These are phyloP conservation scores for Coemansia sp. DNA, from an alignment of 192 early-diverging fungal species.

Conservation along the genomic window DNA sequence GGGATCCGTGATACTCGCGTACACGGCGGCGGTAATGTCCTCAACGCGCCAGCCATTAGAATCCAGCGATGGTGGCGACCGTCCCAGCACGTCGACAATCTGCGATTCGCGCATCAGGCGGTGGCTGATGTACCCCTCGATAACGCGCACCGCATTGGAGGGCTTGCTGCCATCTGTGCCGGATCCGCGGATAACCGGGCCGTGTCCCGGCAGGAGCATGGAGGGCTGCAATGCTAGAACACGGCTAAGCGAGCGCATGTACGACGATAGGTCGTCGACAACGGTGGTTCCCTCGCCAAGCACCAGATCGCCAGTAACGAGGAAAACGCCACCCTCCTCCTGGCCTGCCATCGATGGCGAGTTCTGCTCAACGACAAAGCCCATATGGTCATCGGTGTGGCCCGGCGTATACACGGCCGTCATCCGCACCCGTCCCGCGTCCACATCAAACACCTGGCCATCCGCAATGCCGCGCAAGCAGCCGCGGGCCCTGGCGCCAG, in stretches of 20 bases:
- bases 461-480: constrained; percentile 51
- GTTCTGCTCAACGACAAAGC: constrained; percentile 56
- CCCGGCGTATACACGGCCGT: constrained; percentile 76
- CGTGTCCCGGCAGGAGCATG: constrained; percentile 75
- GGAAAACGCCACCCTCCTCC: neutral
- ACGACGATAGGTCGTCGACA: constrained; percentile 71
- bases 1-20: constrained; percentile 37
- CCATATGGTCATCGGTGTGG: constrained; percentile 78
- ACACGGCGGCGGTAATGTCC: constrained; percentile 34
- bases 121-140: constrained; percentile 79
- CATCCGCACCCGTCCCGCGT: constrained; percentile 63
- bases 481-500: neutral
- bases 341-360: too few species aligned
- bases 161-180: neutral
- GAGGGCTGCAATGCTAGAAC: constrained; percentile 49
- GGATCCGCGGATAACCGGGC: constrained; percentile 63
- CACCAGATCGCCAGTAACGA: constrained; percentile 82
- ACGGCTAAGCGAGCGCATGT: constrained; percentile 66
- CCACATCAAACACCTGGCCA: constrained; percentile 61
- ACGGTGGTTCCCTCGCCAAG: constrained; percentile 83
- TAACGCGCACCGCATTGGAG: constrained; percentile 58
- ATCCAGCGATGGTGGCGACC: neutral
- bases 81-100: constrained; percentile 58
- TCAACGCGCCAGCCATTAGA: constrained; percentile 23
- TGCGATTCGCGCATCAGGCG: constrained; percentile 74